These are phyloP conservation scores for Syzygium aqueum DNA, from an alignment of 345 rosid genomes.

Conservation along the genomic window DNA sequence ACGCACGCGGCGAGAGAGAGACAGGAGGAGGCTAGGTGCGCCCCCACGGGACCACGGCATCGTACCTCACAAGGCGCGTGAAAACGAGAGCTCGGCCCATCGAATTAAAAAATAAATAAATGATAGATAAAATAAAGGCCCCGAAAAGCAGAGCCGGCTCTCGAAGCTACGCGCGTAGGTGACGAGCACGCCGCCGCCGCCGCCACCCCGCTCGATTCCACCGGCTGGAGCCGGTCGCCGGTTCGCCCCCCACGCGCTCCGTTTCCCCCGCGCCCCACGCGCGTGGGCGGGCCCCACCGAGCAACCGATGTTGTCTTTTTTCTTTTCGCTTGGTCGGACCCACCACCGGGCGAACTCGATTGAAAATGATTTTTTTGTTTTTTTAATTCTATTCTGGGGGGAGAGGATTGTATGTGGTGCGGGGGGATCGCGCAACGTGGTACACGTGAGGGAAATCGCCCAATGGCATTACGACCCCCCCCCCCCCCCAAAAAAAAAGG, in stretches of 20 bases:
- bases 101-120: not conserved
- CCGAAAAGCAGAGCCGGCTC: not conserved
- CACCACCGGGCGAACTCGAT: not conserved
- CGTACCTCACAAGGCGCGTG: not conserved
- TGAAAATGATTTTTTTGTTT: not conserved
- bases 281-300: not conserved
- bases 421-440: not conserved
- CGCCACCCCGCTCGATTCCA: not conserved
- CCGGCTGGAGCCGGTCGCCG: not conserved
- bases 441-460: not conserved
- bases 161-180: not conserved
- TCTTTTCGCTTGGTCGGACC: too few species aligned
- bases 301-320: not conserved
- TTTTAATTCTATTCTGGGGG: too few species aligned
- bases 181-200: not conserved
- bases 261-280: not conserved
- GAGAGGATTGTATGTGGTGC: too few species aligned
- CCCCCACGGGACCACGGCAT: not conserved
- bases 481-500: too few species aligned
- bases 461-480: too few species aligned
- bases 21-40: not conserved
- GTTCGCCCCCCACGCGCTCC: not conserved
- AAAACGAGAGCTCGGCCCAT: not conserved
- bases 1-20: not conserved
- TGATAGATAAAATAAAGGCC: not conserved